Conservation (phyloP, 306 rosid genomes). For the Trifolium fragiferum region DNA sequence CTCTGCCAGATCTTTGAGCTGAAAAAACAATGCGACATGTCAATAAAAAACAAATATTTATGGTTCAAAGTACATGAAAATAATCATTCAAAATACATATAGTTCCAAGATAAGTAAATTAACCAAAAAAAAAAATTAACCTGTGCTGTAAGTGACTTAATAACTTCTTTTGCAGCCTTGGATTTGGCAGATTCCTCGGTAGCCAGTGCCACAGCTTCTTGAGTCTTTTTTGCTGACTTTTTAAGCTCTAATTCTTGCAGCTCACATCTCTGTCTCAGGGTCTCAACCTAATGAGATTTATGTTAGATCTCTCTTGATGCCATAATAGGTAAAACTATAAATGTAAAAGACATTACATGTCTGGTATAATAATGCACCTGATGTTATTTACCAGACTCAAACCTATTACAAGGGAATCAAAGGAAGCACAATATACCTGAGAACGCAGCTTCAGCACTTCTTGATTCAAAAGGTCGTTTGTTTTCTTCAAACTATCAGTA, state of each 20-base stretch:
- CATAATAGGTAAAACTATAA: slow-evolving; percentile 14
- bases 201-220: slow-evolving; percentile 80
- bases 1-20: slow-evolving; percentile 96
- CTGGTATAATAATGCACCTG: not conserved
- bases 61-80: slow-evolving; percentile 13
- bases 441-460: slow-evolving; percentile 81
- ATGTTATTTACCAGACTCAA: slow-evolving; percentile 13
- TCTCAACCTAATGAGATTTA: slow-evolving; percentile 68
- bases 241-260: slow-evolving; percentile 85
- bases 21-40: slow-evolving; percentile 48
- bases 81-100: slow-evolving; percentile 22
- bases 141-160: slow-evolving; percentile 95
- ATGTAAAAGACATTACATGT: slow-evolving; percentile 8
- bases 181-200: slow-evolving; percentile 90
- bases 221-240: slow-evolving; percentile 78
- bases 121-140: slow-evolving; percentile 65
- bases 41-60: slow-evolving; percentile 20
- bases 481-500: slow-evolving; percentile 88
- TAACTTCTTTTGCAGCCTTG: slow-evolving; percentile 94
- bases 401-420: slow-evolving; percentile 1
- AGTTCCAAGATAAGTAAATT: slow-evolving; percentile 33
- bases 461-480: slow-evolving; percentile 89
- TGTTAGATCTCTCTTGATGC: slow-evolving; percentile 30
- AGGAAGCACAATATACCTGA: slow-evolving; percentile 63
- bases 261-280: slow-evolving; percentile 80